These are phyloP conservation scores for Xerocomus minutiporus DNA, from an alignment of 1,284 basidiomycete genomes.

Conservation along the genomic window DNA sequence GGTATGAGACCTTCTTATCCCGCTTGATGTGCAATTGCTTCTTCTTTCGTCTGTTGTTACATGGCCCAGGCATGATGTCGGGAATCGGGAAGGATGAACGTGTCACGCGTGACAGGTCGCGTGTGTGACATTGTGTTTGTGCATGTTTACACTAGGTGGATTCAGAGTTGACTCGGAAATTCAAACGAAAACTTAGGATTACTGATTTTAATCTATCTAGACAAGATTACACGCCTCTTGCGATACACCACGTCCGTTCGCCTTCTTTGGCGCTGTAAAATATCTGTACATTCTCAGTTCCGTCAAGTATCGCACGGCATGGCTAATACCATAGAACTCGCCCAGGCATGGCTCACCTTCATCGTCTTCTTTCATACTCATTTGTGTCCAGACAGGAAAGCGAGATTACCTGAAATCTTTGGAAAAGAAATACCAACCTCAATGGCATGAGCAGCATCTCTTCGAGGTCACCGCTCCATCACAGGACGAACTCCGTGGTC, in stretches of 20 bases:
- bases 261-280: slow-evolving; percentile 33
- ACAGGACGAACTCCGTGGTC: slow-evolving; percentile 56
- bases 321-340: slow-evolving; percentile 53
- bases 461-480: slow-evolving; percentile 87
- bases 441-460: slow-evolving; percentile 68
- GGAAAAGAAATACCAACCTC: slow-evolving; percentile 80
- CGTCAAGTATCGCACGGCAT: slow-evolving; percentile 29
- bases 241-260: slow-evolving; percentile 20
- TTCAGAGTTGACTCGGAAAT: background rate
- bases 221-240: slow-evolving; percentile 28
- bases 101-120: slow-evolving; percentile 32
- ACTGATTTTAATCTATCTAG: slow-evolving; percentile 25
- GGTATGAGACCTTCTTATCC: slow-evolving; percentile 25
- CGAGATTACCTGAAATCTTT: slow-evolving; percentile 82
- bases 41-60: slow-evolving; percentile 42
- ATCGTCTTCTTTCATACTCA: slow-evolving; percentile 5
- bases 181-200: slow-evolving; percentile 7
- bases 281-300: slow-evolving; percentile 22
- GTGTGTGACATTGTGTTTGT: slow-evolving; percentile 28
- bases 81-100: slow-evolving; percentile 4
- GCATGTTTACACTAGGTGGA: slow-evolving; percentile 11
- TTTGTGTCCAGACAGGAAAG: slow-evolving; percentile 72
- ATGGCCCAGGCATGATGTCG: slow-evolving; percentile 43
- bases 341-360: slow-evolving; percentile 39
- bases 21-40: slow-evolving; percentile 32